Base-by-base conservation (phyloP, 345 rosid genomes). In the Lepidium sativum region DNA sequence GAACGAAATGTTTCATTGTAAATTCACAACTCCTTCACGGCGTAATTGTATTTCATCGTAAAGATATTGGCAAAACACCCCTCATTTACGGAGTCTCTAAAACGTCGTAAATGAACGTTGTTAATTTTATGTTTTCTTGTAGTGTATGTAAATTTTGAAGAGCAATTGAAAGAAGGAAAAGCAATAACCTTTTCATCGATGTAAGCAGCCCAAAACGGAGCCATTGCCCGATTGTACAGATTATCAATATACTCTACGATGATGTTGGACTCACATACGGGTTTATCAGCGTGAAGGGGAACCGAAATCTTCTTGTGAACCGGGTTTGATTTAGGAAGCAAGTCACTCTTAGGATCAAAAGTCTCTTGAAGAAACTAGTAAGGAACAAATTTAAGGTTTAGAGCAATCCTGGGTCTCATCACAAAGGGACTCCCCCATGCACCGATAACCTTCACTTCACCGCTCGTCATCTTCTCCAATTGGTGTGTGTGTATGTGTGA, bases 301-400 rank as follows among this genome's bases (percentile, higher is more conserved):
- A 86, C 95, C 0, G 95, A 95, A 35, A 89, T 76, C 78, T 89
- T 89, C 79, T 89, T 89, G 76, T 83, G 82, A 40, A 86, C 80
- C 42, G 97, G 97, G 67, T 89, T 89, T 20, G 89, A 82, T 73
- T 76, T 56, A 21, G 85, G 77, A 47, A 89, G 88, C 38, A 89
- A 83, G 49, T 85, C 80, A 65, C 91, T 86, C 77, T 89, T 89
- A 16, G 71, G 14, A 4, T 75, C 82, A 25, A 82, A 31, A 1
- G 50, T 73, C 77, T 87, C 95, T 65, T 85, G 70, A 8, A 80
- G 69, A 49, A 81, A 78, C 80, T 86, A 85, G 41, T 87, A 87
- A 2, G 80, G 76, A 9, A 83, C 76, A 8, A 84, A 80, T 63
- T 89, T 89, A 35, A 89, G 8, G 78, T 78, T 81, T 2, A 89